Evolutionary conservation across 2,329 filamentous ascomycete genomes (phyloP).

Genomic region (Apiospora phragmitis): DNA sequence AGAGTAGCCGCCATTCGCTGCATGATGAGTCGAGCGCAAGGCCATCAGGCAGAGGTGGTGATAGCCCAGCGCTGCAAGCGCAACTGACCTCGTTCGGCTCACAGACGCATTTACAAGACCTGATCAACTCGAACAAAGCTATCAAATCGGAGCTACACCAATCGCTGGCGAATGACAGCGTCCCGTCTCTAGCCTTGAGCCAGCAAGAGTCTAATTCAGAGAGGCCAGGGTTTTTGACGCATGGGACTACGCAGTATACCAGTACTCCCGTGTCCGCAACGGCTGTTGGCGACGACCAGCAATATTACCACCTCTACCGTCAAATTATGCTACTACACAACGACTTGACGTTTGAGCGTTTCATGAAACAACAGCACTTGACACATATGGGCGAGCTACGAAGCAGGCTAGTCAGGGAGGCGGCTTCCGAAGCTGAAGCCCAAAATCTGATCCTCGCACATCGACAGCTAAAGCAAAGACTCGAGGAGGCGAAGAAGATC

Average conservation of each 20-base stretch:
- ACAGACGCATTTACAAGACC: constrained; percentile 59
- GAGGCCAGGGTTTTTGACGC: constrained; percentile 30
- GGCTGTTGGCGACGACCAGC: constrained; percentile 21
- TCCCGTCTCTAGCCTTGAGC: constrained; percentile 52
- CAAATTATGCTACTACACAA: constrained; percentile 77
- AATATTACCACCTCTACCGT: constrained; percentile 60
- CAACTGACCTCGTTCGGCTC: constrained; percentile 48
- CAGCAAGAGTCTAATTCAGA: constrained; percentile 49
- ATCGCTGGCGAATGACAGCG: constrained; percentile 58
- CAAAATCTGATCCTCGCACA: constrained; percentile 80
- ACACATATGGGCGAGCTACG: constrained; percentile 79
- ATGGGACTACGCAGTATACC: constrained; percentile 27
- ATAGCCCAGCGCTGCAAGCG: constrained; percentile 65
- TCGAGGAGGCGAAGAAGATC: constrained; percentile 71
- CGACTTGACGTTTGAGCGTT: constrained; percentile 80
- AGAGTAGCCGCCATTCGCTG: constrained; percentile 52
- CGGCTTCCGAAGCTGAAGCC: constrained; percentile 77
- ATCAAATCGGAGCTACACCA: constrained; percentile 58
- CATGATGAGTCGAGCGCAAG: constrained; percentile 46
- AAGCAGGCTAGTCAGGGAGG: constrained; percentile 72
- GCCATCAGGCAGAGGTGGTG: constrained; percentile 41
- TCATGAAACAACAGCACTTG: constrained; percentile 81
- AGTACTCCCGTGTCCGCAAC: constrained; percentile 29
- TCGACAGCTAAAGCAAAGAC: constrained; percentile 68
- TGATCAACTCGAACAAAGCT: constrained; percentile 60